Percentiles rank a stretch among this genome's conserved stretches.
These are phyloP conservation scores for Neurospora sp. DNA, from an alignment of 495 filamentous ascomycete genomes.

Conservation along the genomic window DNA sequence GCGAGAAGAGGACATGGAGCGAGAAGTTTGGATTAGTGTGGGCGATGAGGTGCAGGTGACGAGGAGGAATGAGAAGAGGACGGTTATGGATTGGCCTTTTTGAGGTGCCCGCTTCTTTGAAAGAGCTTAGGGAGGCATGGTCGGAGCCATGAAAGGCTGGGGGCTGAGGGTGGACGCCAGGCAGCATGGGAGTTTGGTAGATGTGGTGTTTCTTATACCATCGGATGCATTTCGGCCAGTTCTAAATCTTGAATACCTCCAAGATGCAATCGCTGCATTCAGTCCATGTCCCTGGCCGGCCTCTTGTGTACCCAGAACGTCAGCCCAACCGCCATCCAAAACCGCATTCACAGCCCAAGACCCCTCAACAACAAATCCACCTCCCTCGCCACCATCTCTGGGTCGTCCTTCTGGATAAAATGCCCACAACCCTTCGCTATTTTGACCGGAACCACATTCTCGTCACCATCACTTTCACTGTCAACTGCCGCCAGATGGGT, in stretches of 20 bases:
- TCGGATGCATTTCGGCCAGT: background rate
- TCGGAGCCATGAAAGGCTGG: too few relatives aligned
- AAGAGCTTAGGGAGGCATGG: too few relatives aligned
- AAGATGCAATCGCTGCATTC: too few relatives aligned
- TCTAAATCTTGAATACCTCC: background rate
- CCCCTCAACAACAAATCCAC: slow-evolving; percentile 28
- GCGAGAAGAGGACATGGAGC: slow-evolving; percentile 34
- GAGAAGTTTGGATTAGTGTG: slow-evolving; percentile 26
- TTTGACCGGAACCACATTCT: slow-evolving; percentile 33
- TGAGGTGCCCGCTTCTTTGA: background rate
- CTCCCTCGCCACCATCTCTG: slow-evolving; percentile 44
- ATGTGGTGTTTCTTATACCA: background rate
- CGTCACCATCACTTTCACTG: slow-evolving; percentile 12
- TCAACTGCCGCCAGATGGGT: slow-evolving; percentile 19
- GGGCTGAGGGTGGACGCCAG: too few relatives aligned
- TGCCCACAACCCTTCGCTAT: slow-evolving; percentile 48
- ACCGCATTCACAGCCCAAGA: too few relatives aligned
- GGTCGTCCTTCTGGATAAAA: slow-evolving; percentile 54
- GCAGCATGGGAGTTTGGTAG: too few relatives aligned
- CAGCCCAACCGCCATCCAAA: too few relatives aligned
- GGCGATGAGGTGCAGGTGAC: slow-evolving; percentile 63
- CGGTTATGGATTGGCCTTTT: slow-evolving; percentile 39
- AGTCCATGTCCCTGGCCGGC: too few relatives aligned
- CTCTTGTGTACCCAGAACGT: too few relatives aligned
- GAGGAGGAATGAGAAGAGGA: slow-evolving; percentile 46